Evolutionary conservation across 163 green algal species (phyloP), one percentile per base, ranked within the genome.

Genomic region (Chlamydomonas reinhardtii): DNA sequence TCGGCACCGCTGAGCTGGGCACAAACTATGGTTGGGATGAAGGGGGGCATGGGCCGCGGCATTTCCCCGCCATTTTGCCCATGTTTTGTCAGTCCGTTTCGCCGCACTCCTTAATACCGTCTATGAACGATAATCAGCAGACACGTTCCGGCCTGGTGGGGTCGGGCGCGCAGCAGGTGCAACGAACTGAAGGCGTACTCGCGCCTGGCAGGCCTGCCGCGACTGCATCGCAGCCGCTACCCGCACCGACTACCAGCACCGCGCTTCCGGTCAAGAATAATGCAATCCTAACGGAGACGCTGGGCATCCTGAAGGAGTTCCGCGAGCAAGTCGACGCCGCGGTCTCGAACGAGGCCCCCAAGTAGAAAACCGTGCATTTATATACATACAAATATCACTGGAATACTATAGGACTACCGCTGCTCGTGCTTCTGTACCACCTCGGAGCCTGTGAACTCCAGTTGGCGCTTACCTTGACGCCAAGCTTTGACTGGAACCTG

Each of bases 241-340:
- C 39, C 9, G 79, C 79, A 5, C 79, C 79, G 22, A 70, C 79
- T 25, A 72, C 79, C 5, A 43, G 77, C 29, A 54, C 77, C 0
- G 66, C 79, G 1, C 34, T 85, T 2, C 79, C 79, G 24, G 79
- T 85, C 12, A 85, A 85, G 56, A 85, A 85, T 29, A 85, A 85
- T 52, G 69, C 69, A 19, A 78, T 85, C 24, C 69, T 85, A 11
- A 54, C 77, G 22, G 79, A 85, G 22, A 68, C 52, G 9, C 69
- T 85, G 19, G 37, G 52, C 5, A 76, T 78, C 22, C 69, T 85
- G 0, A 64, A 78, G 54, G 79, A 85, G 11, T 85, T 85, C 34
- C 48, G 69, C 24, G 52, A 37, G 12, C 16, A 72, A 56, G 69
- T 85, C 11, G 79, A 85, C 70, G 68, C 68, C 2, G 56, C 68